phyloP scores from a whole-genome alignment of 495 filamentous ascomycete genomes.

The Pseudevernia furfuracea region DNA sequence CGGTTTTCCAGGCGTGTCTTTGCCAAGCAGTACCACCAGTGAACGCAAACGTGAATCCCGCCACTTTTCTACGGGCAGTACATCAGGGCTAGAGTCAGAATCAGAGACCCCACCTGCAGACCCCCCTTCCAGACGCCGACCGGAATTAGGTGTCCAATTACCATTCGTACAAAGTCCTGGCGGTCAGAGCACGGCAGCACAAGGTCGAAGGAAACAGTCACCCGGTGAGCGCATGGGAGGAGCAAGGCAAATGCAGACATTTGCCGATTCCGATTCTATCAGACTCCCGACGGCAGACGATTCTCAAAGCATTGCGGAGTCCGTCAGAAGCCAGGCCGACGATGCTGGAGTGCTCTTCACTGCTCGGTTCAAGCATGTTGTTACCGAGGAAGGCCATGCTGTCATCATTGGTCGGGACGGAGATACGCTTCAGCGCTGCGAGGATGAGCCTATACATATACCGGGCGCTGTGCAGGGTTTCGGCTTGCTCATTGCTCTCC shows the following conservation, averaged over 20 bases:
- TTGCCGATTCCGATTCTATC: slow-evolving; percentile 16
- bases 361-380: slow-evolving; percentile 68
- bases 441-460: slow-evolving; percentile 90
- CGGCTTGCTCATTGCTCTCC: slow-evolving; percentile 69
- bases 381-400: slow-evolving; percentile 74
- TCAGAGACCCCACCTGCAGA: not conserved
- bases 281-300: slow-evolving; percentile 11
- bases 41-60: slow-evolving; percentile 11
- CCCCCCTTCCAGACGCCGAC: slow-evolving; percentile 7
- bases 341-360: slow-evolving; percentile 47
- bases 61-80: slow-evolving; percentile 18
- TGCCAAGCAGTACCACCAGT: slow-evolving; percentile 18
- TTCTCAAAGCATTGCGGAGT: slow-evolving; percentile 14
- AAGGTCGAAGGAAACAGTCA: slow-evolving; percentile 6
- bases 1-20: slow-evolving; percentile 24
- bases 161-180: not conserved
- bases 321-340: slow-evolving; percentile 20
- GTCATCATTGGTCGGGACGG: slow-evolving; percentile 75
- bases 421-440: slow-evolving; percentile 56
- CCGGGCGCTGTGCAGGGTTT: slow-evolving; percentile 88
- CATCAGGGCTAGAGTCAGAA: slow-evolving; percentile 6
- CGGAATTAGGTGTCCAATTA: not conserved
- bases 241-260: slow-evolving; percentile 21
- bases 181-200: not conserved
- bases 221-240: slow-evolving; percentile 22